phyloP scores from a whole-genome alignment of 23 red algal genomes.

The Gracilaria vermiculophylla region DNA sequence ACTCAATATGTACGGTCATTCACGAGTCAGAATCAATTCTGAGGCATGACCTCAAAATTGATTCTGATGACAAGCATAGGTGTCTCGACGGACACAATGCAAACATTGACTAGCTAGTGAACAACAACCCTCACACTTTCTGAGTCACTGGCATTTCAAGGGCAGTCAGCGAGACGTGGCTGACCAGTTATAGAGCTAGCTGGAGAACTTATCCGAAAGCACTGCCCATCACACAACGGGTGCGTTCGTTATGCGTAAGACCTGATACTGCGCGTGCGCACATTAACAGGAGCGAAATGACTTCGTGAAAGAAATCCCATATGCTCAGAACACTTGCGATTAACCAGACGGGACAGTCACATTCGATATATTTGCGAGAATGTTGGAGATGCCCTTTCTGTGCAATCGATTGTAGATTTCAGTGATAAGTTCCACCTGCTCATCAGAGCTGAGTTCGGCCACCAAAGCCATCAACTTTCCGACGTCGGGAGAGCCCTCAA shows the following conservation, averaged over 20 bases:
- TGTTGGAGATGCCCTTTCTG: constrained; percentile 25
- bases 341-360: constrained; percentile 6
- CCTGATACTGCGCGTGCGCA: not conserved
- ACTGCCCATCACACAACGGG: not conserved
- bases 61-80: too few relatives aligned
- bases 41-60: too few relatives aligned
- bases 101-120: too few relatives aligned
- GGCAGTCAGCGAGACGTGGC: not conserved
- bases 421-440: constrained; percentile 84
- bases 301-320: not conserved
- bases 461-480: constrained; percentile 90
- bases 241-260: not conserved
- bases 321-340: not conserved
- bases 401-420: constrained; percentile 60
- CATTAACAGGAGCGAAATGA: too few relatives aligned
- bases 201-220: not conserved
- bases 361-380: constrained; percentile 30
- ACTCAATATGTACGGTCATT: too few relatives aligned
- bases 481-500: constrained; percentile 89
- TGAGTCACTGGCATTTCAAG: too few relatives aligned
- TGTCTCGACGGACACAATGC: too few relatives aligned
- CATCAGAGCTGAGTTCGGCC: constrained; percentile 71
- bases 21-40: too few relatives aligned
- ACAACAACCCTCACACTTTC: too few relatives aligned
- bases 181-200: not conserved